phyloP scores from a whole-genome alignment of 495 filamentous ascomycete genomes.

The Trichoderma erinaceum region DNA sequence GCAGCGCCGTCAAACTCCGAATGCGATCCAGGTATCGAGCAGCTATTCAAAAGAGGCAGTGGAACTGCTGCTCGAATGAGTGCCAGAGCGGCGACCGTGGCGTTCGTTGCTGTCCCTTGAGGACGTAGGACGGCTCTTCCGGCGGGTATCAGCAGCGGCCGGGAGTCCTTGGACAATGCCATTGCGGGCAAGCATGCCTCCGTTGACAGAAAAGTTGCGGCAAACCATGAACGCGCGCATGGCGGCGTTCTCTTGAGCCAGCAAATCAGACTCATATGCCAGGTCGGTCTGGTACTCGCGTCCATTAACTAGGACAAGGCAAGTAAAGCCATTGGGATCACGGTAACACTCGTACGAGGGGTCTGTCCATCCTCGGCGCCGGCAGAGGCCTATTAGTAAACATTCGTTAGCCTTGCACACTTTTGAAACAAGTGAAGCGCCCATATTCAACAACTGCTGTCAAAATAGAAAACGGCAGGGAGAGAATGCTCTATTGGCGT shows the following conservation, averaged over 20 bases:
- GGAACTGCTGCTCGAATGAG: constrained; percentile 53
- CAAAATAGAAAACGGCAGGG: neutral
- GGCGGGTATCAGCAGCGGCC: constrained; percentile 46
- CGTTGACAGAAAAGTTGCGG: constrained; percentile 97
- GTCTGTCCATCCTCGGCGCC: constrained; percentile 90
- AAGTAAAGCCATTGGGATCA: constrained; percentile 68
- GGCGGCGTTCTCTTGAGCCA: constrained; percentile 90
- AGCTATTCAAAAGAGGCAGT: constrained; percentile 44
- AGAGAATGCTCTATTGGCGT: neutral
- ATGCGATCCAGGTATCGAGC: constrained; percentile 2
- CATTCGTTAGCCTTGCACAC: constrained; percentile 33
- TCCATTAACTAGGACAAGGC: constrained; percentile 92
- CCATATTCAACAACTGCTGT: neutral
- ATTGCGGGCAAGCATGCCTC: constrained; percentile 80
- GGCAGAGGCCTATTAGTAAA: constrained; percentile 74
- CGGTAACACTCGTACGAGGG: constrained; percentile 81
- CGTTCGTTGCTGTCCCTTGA: constrained; percentile 36
- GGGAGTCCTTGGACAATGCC: constrained; percentile 84
- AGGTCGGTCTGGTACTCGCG: constrained; percentile 91
- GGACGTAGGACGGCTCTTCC: constrained; percentile 41
- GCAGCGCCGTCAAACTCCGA: neutral
- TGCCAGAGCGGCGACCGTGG: constrained; percentile 35
- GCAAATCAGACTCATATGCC: constrained; percentile 68
- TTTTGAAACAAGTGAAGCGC: too few relatives aligned
- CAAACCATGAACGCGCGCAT: constrained; percentile 98